Evolutionary conservation across 805 yeast genomes (phyloP).

Genomic region (Candida awuae): DNA sequence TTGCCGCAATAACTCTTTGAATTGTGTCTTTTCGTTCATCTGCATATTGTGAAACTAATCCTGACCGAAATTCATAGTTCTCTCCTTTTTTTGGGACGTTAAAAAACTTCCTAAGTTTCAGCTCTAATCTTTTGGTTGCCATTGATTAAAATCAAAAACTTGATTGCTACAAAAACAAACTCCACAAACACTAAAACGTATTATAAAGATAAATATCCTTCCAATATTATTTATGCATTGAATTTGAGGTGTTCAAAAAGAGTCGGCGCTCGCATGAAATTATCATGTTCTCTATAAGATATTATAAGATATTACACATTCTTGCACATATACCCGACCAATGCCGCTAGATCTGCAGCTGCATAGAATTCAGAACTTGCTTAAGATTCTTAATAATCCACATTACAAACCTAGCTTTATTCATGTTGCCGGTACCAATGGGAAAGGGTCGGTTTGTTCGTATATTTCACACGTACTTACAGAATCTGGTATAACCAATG

Average conservation of each 20-base stretch:
- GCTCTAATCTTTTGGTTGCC: conserved; percentile 33
- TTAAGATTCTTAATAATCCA: conserved; percentile 56
- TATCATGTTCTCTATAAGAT: neutral
- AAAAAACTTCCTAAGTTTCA: conserved; percentile 47
- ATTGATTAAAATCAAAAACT: neutral
- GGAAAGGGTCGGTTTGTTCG: conserved; percentile 89
- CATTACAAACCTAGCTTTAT: conserved; percentile 44
- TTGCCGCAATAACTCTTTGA: conserved; percentile 92
- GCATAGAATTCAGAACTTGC: conserved; percentile 38
- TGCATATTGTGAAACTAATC: conserved; percentile 91
- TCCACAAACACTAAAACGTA: no score
- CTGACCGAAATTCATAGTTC: conserved; percentile 82
- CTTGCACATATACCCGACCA: no score
- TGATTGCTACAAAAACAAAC: neutral
- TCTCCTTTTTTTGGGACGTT: conserved; percentile 60
- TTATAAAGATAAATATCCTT: no score
- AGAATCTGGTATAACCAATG: conserved; percentile 42
- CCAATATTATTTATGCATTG: no score
- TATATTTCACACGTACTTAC: conserved; percentile 62
- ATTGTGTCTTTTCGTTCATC: conserved; percentile 94
- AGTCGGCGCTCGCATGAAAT: neutral
- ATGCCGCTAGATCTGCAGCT: conserved; percentile 58
- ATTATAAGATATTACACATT: no score
- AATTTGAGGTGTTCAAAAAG: neutral
- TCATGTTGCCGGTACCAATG: conserved; percentile 97